Percentiles rank a stretch among this genome's conserved stretches.
phyloP scores from a whole-genome alignment of 2,329 filamentous ascomycete genomes.

The Fusarium clavum region DNA sequence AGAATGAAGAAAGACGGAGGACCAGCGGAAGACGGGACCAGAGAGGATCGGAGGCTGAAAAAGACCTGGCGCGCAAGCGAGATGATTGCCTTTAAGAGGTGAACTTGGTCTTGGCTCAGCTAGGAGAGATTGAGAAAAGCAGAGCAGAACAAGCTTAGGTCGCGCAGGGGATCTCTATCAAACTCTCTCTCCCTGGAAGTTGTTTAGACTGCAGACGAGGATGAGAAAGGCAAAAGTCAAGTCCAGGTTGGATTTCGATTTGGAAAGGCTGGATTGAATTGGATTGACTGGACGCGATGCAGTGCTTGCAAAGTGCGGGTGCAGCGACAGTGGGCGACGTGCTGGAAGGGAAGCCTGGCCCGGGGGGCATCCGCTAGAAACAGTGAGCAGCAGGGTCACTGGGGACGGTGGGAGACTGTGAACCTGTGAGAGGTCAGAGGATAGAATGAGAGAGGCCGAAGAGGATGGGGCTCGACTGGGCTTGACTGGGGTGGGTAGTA shows the following conservation, averaged over 20 bases:
- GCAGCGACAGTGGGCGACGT: conserved; percentile 24
- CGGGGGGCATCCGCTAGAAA: conserved; percentile 38
- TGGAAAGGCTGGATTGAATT: conserved; percentile 20
- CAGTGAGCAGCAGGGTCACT: conserved; percentile 36
- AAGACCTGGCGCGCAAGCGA: conserved; percentile 61
- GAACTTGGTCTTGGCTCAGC: conserved; percentile 51
- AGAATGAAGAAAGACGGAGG: conserved; percentile 44
- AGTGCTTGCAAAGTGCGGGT: conserved; percentile 13
- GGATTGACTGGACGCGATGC: conserved; percentile 22
- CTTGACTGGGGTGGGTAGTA: conserved; percentile 44
- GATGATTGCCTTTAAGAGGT: conserved; percentile 61
- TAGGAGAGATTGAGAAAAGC: conserved; percentile 46
- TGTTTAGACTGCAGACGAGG: conserved; percentile 18
- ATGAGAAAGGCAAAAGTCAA: conserved; percentile 8
- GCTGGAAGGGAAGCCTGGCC: conserved; percentile 28
- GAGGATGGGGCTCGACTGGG: conserved; percentile 38
- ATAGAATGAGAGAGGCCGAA: conserved; percentile 29
- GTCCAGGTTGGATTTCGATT: conserved; percentile 3
- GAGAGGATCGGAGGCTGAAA: conserved; percentile 59
- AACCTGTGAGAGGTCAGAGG: conserved; percentile 20
- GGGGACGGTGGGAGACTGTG: conserved; percentile 26
- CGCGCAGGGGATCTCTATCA: conserved; percentile 31
- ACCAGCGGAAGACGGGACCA: conserved; percentile 41
- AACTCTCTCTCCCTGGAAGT: conserved; percentile 12
- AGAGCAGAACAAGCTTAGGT: conserved; percentile 30